These are phyloP conservation scores for Acanthamoeba royreba DNA, from an alignment of 208 protist genomes.

Conservation along the genomic window DNA sequence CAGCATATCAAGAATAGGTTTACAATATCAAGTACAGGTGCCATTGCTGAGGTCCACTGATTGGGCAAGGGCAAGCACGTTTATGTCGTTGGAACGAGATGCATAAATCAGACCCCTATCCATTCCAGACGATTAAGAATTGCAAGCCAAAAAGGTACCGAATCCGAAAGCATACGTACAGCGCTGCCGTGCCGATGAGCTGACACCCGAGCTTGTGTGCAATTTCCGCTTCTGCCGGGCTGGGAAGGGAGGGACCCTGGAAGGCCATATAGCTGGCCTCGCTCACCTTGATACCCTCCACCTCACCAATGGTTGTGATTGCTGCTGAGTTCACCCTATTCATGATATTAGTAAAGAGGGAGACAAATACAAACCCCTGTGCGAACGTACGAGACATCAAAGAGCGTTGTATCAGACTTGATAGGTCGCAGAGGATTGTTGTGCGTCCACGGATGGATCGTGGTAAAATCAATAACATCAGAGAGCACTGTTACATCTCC, in stretches of 20 bases:
- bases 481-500: not conserved
- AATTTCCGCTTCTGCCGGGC: not conserved
- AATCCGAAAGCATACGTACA: not conserved
- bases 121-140: not conserved
- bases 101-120: not conserved
- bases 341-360: not conserved
- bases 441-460: not conserved
- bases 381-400: not conserved
- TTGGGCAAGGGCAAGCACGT: not conserved
- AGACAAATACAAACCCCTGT: too few relatives aligned
- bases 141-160: not conserved
- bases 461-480: not conserved
- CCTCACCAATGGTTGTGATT: not conserved
- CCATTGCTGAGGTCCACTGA: not conserved
- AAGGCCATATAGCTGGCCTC: slow-evolving; percentile 32
- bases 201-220: not conserved
- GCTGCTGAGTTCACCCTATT: not conserved
- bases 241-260: slow-evolving; percentile 10
- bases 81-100: not conserved
- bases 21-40: not conserved
- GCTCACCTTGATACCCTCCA: not conserved
- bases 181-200: not conserved
- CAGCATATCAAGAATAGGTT: not conserved
- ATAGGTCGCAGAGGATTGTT: not conserved
- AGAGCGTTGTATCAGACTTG: not conserved